Evolutionary conservation across 768 basidiomycete species (phyloP), one percentile per base, ranked within the genome.

Genomic region (Tulasnella sp.): DNA sequence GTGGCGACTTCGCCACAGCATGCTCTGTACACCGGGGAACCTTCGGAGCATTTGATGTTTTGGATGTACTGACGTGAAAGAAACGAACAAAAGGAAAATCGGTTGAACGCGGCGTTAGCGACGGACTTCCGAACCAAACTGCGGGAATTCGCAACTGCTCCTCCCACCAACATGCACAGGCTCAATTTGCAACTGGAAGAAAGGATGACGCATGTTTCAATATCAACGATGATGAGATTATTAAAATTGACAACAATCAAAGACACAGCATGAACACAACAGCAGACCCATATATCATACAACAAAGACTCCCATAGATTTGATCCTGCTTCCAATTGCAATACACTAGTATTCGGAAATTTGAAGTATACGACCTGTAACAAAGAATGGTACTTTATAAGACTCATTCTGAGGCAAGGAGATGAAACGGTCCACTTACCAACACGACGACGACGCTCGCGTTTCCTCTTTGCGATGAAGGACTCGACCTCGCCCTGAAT

Each of bases 401-500:
- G 38, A 0, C 0, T 9, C 0, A 19, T 29, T 54, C 49, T 42
- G n/a, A 52, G 12, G 17, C 37, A 22, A 25, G 37, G 3, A 31
- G 14, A 71, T n/a, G 11, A 3, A 4, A n/a, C 8, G 22, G 9
- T 15, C n/a, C 36, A 67, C 73, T 67, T 19, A 76, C 75, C 64
- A 34, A 76, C 68, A 67, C 75, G 74, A 12, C 71, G 74, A 12
- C 71, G 74, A 42, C 78, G 76, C 34, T 73, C 68, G 29, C 78
- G 78, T 36, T 78, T 52, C 34, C 71, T 68, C 67, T 76, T 76
- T 14, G 75, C 40, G 34, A 45, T 77, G 37, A 79, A 52, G n/a
- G 67, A 45, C n/a, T 78, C 78, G 12, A 79, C 42, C 42, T 77
- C 78, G 64, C 75, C 78, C 79, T 79, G 37, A 40, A 34, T 37